Conservation (phyloP, 805 yeast species). For the Starmera amethionina region DNA sequence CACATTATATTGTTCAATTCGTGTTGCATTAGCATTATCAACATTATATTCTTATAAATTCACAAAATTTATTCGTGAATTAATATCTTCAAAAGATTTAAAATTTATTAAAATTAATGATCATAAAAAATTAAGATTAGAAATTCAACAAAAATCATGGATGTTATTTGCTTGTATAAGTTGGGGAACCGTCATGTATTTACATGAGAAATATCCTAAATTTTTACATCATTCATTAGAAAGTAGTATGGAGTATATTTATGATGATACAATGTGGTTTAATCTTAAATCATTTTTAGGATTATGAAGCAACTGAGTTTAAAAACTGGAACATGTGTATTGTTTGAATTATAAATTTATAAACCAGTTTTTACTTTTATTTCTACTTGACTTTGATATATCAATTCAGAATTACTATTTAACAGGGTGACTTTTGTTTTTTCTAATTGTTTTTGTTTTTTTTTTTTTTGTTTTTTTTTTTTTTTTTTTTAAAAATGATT, state of each 20-base stretch:
- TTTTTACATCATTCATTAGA: constrained; percentile 56
- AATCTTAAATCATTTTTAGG: constrained; percentile 37
- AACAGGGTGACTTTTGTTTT: too few species aligned
- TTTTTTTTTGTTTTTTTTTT: too few species aligned
- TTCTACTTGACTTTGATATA: background rate
- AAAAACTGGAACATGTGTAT: too few species aligned
- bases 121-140: constrained; percentile 6
- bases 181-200: constrained; percentile 70
- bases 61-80: constrained; percentile 4
- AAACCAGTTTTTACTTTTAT: background rate
- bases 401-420: background rate
- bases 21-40: constrained; percentile 56
- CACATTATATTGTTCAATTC: constrained; percentile 61
- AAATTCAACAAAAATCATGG: constrained; percentile 36
- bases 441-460: too few species aligned
- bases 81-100: background rate
- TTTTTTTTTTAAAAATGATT: too few species aligned
- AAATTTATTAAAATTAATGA: constrained; percentile 1
- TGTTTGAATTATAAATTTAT: background rate
- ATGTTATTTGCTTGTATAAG: constrained; percentile 48
- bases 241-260: constrained; percentile 62
- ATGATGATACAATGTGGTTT: constrained; percentile 47
- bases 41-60: constrained; percentile 14
- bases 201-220: constrained; percentile 53
- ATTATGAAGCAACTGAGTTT: constrained; percentile 4